Evolutionary conservation across 495 filamentous ascomycete species (phyloP), one percentile per base, ranked within the genome.

Genomic region (Penicillium coprophilum): DNA sequence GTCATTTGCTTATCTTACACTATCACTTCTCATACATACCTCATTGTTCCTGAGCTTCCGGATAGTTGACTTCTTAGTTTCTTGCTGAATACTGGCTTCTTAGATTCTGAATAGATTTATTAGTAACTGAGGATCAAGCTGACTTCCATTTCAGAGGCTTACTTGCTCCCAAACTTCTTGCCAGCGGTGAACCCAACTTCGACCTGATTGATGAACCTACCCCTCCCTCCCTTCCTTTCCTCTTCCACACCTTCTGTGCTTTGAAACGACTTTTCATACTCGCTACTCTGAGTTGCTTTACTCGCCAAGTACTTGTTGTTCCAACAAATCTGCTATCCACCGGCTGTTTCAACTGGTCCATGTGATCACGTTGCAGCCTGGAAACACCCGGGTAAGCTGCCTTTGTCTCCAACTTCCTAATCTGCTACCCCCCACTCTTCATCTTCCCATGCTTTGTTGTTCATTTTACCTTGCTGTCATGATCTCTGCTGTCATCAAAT

Each of bases 121-220:
- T 15, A 2, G 43, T 46, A 17, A 17, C n/a, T 13, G n/a, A 46
- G 43, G 23, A 10, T 13, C 0, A 12, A 46, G 44, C 30, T 46
- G 27, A 28, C n/a, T 17, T 21, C 27, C 17, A 47, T n/a, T 28
- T 28, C 43, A 46, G 28, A 27, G 40, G 40, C 4, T 13, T 43
- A 5, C 11, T 11, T 11, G 23, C 20, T 6, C 40, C 20, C 11
- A 7, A 38, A 43, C 40, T 11, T 23, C 55, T 31, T 40, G 50
- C 17, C 50, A 52, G 50, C 36, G 50, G 50, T 52, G 50, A 52
- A 52, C 50, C 50, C 43, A 41, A 63, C 59, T 52, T 52, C 45
- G 50, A 55, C 56, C 60, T 59, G 63, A 60, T 61, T 63, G 61
- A 69, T 66, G 59, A 61, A 55, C 56, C 59, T 67, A 68, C 66